Evolutionary conservation across 805 yeast genomes (phyloP), one percentile per base, ranked within the genome.

Genomic region (Kodamaea jinghongensis): DNA sequence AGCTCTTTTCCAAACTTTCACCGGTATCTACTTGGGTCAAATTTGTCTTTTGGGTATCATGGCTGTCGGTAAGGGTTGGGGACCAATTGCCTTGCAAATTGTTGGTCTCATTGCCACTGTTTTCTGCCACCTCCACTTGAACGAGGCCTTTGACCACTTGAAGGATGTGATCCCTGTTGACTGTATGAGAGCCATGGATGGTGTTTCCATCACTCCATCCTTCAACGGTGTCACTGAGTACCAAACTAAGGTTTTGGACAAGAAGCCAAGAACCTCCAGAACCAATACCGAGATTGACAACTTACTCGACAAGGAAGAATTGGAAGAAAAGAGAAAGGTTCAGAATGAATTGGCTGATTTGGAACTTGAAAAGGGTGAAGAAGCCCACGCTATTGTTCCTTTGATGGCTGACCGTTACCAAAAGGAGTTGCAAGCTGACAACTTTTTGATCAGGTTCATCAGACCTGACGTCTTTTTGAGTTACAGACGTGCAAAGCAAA

Each of bases 41-140:
- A 64, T 89, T 15, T 87, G 96, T 69, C 52, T 93, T 47, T 58
- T 93, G 39, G 97, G 96, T 40, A 62, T 93, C 41, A 90, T 88
- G 58, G 86, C 79, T 12, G 95, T 91, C 41, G 89, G 95, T 45
- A 87, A 87, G 70, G 84, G 95, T 30, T 91, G 96, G 96, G 98
- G 96, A 32, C 95, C 96, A 27, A 73, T 89, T 47, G 86, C 82
- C 3, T 63, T 91, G 39, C 86, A 85, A 59, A 81, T 79, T 1
- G 70, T 90, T 37, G 70, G 83, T 30, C 52, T 87, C 10, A 76
- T 73, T 6, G 61, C 73, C 48, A 87, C 97, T 0, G 75, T 75
- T 3, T 82, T 86, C 55, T 71, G 77, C 43, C 96, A 91, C 53
- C 12, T 78, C 22, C 75, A 78, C 46, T 60, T 91, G 56, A 77